These are phyloP conservation scores for Lenwebbia sp. DNA, from an alignment of 345 rosid species.

Conservation along the genomic window DNA sequence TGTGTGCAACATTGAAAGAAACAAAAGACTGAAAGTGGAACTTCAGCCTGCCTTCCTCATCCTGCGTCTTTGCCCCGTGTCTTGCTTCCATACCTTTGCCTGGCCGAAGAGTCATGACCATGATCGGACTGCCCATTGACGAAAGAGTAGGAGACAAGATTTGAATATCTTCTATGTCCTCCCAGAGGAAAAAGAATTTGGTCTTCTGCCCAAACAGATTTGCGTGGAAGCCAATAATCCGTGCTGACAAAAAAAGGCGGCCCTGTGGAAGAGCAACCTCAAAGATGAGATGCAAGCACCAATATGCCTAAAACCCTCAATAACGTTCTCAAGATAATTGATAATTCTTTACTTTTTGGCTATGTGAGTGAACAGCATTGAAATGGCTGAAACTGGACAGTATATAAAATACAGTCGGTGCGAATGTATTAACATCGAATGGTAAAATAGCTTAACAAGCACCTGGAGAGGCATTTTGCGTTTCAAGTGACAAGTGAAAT, in stretches of 20 bases:
- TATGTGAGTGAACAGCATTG: not conserved
- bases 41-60: constrained; percentile 91
- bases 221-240: constrained; percentile 88
- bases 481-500: constrained; percentile 94
- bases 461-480: constrained; percentile 97
- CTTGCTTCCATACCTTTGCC: constrained; percentile 84
- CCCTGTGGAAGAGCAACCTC: constrained; percentile 43
- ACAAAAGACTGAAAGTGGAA: constrained; percentile 94
- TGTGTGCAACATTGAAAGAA: constrained; percentile 75
- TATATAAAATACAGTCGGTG: not conserved
- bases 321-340: not conserved
- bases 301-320: not conserved
- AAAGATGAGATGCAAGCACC: not conserved
- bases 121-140: constrained; percentile 90
- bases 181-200: constrained; percentile 95
- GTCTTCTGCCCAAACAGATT: constrained; percentile 89
- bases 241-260: constrained; percentile 83
- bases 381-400: not conserved
- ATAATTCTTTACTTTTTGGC: not conserved
- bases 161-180: constrained; percentile 85
- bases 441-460: not conserved
- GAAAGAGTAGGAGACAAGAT: constrained; percentile 69
- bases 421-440: not conserved
- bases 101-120: constrained; percentile 68
- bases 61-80: constrained; percentile 81